Evolutionary conservation across 1,139 yeast genomes (phyloP).

Genomic region (Candida freyschussii): DNA sequence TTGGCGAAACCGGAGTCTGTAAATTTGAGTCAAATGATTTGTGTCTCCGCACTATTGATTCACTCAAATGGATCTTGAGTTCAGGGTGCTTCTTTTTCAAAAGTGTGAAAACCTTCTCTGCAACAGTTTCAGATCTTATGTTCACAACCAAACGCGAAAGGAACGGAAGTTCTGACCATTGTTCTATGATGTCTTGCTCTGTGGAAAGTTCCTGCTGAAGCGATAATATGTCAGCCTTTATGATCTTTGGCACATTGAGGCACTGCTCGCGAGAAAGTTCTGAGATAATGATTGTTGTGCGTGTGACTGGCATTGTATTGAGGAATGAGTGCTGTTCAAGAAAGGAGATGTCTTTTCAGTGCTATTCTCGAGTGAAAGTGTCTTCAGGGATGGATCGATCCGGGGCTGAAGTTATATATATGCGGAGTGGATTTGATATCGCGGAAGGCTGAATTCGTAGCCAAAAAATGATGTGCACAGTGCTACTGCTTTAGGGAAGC

Average conservation of each 20-base stretch:
- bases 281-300: constrained; percentile 23
- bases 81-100: constrained; percentile 25
- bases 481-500: too few relatives aligned
- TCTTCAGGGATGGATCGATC: too few relatives aligned
- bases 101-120: constrained; percentile 28
- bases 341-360: too few relatives aligned
- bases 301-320: constrained; percentile 10
- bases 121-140: constrained; percentile 33
- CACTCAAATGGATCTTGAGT: constrained; percentile 38
- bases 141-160: constrained; percentile 40
- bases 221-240: constrained; percentile 14
- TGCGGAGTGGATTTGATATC: too few relatives aligned
- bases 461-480: too few relatives aligned
- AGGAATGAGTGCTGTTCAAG: too few relatives aligned
- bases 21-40: constrained; percentile 34
- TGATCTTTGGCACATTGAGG: constrained; percentile 14
- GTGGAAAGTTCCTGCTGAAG: constrained; percentile 1
- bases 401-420: too few relatives aligned
- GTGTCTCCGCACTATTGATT: constrained; percentile 36
- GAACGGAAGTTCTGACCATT: constrained; percentile 45
- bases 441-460: too few relatives aligned
- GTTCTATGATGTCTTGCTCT: constrained; percentile 29
- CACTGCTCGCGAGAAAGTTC: constrained; percentile 19
- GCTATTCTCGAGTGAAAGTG: too few relatives aligned
- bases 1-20: constrained; percentile 18